A percentile compares a stretch with the other conserved stretches of the same genome.
phyloP scores from a whole-genome alignment of 1,284 basidiomycete genomes.

The Fomitiporia mediterranea region DNA sequence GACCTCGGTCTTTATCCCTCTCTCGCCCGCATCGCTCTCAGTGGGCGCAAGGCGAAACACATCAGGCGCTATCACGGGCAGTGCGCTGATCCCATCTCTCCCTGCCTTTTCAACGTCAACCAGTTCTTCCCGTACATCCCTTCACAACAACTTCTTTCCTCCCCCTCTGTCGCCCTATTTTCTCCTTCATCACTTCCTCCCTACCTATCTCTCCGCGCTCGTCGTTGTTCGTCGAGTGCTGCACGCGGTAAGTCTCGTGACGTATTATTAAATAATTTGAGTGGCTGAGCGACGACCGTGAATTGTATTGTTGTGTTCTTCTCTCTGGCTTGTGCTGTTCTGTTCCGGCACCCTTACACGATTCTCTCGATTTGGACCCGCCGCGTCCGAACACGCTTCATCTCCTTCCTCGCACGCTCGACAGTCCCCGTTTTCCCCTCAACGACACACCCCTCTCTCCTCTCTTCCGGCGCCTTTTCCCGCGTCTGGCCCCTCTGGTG shows the following conservation, averaged over 20 bases:
- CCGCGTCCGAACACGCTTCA: background rate
- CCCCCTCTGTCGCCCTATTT: background rate
- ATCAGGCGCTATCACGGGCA: slow-evolving; percentile 12
- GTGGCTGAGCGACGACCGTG: background rate
- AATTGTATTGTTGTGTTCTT: too few species aligned
- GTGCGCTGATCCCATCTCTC: slow-evolving; percentile 19
- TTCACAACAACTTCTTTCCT: background rate
- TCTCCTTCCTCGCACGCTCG: background rate
- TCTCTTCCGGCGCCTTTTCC: background rate
- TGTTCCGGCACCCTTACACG: slow-evolving; percentile 1
- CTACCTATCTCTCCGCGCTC: background rate
- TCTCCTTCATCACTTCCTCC: background rate
- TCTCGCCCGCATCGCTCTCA: slow-evolving; percentile 5
- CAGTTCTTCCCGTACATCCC: background rate
- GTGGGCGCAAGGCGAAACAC: slow-evolving; percentile 17
- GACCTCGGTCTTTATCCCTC: background rate
- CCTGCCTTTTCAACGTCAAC: background rate
- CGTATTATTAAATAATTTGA: background rate
- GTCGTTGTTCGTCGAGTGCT: background rate
- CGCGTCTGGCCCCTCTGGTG: background rate
- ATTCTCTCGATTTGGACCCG: slow-evolving; percentile 1
- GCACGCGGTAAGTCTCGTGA: background rate
- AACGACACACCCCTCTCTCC: background rate
- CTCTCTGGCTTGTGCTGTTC: background rate
- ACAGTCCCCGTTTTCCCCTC: background rate